phyloP scores from a whole-genome alignment of 2,329 filamentous ascomycete genomes.

The Microascus cirrosus region DNA sequence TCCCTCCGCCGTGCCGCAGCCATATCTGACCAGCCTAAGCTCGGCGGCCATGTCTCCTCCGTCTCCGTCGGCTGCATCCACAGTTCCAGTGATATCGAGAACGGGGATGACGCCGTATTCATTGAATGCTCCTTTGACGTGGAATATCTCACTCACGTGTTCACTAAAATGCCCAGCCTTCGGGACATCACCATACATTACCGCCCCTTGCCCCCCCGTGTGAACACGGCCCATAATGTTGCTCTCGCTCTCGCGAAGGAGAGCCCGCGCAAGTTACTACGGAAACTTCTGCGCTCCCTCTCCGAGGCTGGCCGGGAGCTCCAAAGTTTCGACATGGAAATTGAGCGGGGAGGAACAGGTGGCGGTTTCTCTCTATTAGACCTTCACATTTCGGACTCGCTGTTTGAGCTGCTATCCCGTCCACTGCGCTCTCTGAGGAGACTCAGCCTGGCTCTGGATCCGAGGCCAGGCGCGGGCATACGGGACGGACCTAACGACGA shows the following conservation, averaged over 20 bases:
- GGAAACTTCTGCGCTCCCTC: neutral
- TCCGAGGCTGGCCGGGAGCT: neutral
- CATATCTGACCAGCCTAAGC: neutral
- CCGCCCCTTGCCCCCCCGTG: neutral
- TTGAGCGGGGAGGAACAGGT: neutral
- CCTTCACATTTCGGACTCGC: neutral
- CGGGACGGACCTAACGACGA: neutral
- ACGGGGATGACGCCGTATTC: neutral
- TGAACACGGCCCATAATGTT: too few species aligned
- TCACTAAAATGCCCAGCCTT: conserved; percentile 1
- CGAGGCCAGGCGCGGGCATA: neutral
- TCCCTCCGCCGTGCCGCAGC: neutral
- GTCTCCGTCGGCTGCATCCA: neutral
- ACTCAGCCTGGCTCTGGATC: neutral
- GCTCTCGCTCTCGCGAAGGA: neutral
- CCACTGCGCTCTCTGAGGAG: neutral
- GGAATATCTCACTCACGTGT: neutral
- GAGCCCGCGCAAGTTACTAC: neutral
- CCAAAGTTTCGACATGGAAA: neutral
- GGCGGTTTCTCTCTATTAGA: neutral
- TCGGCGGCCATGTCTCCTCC: neutral
- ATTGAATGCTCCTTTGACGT: neutral
- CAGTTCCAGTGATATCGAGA: neutral
- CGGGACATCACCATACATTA: neutral
- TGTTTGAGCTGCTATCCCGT: neutral